Base-by-base conservation (phyloP, 441 rosid genomes). In the Eruca vesicaria region DNA sequence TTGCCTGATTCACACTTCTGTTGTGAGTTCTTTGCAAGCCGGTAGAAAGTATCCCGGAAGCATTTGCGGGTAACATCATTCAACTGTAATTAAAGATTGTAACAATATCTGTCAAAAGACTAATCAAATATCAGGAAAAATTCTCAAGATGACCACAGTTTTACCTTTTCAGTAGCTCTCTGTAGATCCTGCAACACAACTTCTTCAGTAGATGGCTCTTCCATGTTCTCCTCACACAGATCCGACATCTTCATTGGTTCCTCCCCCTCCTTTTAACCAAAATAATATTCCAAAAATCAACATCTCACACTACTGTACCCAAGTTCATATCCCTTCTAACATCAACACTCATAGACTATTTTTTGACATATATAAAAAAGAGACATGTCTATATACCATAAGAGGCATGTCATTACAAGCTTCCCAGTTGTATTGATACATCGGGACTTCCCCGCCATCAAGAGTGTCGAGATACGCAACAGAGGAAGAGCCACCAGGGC, bases 1-100 rank as follows among this genome's bases (percentile, higher is more conserved):
- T 55, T 72, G 38, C 18, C 33, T 16, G 66, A 55, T 0, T 67
- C 71, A 1, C 15, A 26, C 35, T 62, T 73, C 36, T 81, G 83
- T 70, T 7, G 78, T 2, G 99, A 84, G 79, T 79, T 85, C 79
- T 82, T 83, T 16, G 99, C 96, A 55, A 95, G 90, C 18, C 97
- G 99, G 80, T 93, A 93, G 78, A 95, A 81, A 14, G 93, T 87
- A 78, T 95, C 97, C 23, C 97, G 93, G 66, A 96, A 85, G 81
- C 97, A 89, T 15, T 89, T 84, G 52, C 98, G 88, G 18, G 91
- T 81, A 72, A 82, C 78, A 59, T 88, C 82, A 16, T 82, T 80
- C 77, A 96, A 75, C 99, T 96, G 84, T 31, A 68, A 15, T 55
- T 1, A 53, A 59, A 29, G 4, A 69, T 14, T 16, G 6, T 32